A percentile compares a stretch with the other conserved stretches of the same genome.
Conservation (phyloP, 2,329 filamentous ascomycete genomes). For the Neofusicoccum ribis region DNA sequence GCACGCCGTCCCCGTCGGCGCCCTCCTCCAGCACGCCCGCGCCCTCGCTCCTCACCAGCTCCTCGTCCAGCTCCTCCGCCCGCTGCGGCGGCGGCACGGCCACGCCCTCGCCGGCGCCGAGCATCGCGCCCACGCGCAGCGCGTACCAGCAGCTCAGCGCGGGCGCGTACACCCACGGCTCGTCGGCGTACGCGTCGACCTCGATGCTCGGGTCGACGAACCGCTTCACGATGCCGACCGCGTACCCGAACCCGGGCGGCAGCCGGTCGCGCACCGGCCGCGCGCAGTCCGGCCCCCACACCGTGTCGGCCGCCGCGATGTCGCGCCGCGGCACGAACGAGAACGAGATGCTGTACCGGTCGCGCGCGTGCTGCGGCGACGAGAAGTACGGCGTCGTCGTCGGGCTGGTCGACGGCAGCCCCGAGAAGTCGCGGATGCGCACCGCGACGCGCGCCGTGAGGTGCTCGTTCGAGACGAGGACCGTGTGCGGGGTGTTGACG, state of each 20-base stretch:
- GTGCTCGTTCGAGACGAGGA: slow-evolving; percentile 30
- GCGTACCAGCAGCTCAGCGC: slow-evolving; percentile 37
- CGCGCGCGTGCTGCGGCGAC: slow-evolving; percentile 33
- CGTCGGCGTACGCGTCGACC: slow-evolving; percentile 38
- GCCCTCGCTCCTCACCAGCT: background rate
- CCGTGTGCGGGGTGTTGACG: slow-evolving; percentile 32
- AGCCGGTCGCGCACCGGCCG: slow-evolving; percentile 38
- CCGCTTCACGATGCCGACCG: slow-evolving; percentile 38
- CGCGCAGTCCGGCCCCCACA: slow-evolving; percentile 40
- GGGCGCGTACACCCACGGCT: slow-evolving; percentile 40
- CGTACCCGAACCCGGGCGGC: slow-evolving; percentile 38
- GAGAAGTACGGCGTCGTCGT: slow-evolving; percentile 33
- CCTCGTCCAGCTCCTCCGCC: slow-evolving; percentile 25
- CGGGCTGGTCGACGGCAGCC: slow-evolving; percentile 34
- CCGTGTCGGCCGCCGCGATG: slow-evolving; percentile 32
- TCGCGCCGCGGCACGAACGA: slow-evolving; percentile 38
- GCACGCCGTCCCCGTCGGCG: slow-evolving; percentile 38
- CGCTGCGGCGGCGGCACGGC: slow-evolving; percentile 21
- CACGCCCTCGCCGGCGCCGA: background rate
- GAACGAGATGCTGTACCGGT: slow-evolving; percentile 39
- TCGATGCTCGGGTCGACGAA: slow-evolving; percentile 39
- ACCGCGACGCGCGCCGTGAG: slow-evolving; percentile 35
- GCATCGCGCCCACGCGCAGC: slow-evolving; percentile 32
- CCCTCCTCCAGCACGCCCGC: slow-evolving; percentile 40
- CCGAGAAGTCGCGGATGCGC: slow-evolving; percentile 32